phyloP scores from a whole-genome alignment of 495 filamentous ascomycete genomes.

The Glutinoglossum americanum region DNA sequence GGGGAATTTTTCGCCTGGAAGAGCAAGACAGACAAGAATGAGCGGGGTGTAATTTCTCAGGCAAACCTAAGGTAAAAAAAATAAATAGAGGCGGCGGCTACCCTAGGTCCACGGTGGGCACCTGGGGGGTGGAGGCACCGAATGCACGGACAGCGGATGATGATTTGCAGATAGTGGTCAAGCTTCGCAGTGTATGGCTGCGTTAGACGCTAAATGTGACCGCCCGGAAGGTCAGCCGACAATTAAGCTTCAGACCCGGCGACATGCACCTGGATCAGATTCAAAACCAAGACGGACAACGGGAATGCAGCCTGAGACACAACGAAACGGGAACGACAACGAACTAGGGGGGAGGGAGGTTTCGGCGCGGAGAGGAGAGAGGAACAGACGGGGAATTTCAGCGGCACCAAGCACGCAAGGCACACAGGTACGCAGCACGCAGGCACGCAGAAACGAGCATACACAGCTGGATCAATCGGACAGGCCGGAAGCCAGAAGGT shows the following conservation, averaged over 20 bases:
- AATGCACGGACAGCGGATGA: too few species aligned
- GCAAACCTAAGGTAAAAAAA: neutral
- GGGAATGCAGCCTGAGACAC: neutral
- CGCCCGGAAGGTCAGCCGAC: neutral
- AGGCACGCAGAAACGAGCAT: neutral
- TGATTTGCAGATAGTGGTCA: neutral
- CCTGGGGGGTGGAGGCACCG: neutral
- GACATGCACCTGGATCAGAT: neutral
- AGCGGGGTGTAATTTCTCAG: neutral
- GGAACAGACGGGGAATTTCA: neutral
- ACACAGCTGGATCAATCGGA: neutral
- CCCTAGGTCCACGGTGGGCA: neutral
- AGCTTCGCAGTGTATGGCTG: too few species aligned
- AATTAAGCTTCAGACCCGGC: neutral
- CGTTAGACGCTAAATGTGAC: too few species aligned
- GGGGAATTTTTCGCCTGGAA: neutral
- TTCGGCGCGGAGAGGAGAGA: too few species aligned
- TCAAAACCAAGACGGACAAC: neutral
- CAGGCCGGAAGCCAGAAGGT: neutral
- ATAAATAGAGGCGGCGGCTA: neutral
- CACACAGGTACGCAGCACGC: neutral
- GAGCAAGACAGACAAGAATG: neutral
- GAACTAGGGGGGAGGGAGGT: too few species aligned
- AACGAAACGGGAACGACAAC: too few species aligned
- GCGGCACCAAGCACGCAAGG: too few species aligned